These are phyloP conservation scores for Xerocomellus intermedius DNA, from an alignment of 768 basidiomycete genomes.

Conservation along the genomic window DNA sequence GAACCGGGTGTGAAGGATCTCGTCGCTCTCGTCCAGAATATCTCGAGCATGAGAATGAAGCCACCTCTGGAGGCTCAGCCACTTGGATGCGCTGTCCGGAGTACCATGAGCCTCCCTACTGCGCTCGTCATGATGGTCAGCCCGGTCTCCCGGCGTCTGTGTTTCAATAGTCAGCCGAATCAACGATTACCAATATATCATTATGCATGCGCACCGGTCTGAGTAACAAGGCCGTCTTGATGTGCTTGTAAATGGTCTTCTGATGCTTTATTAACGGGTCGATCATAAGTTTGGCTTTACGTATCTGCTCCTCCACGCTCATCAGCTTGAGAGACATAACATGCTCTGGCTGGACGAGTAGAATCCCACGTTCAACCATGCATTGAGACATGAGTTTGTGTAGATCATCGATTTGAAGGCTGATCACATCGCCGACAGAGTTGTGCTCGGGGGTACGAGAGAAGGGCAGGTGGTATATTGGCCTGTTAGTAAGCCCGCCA, in stretches of 20 bases:
- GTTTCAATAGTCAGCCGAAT: too few species aligned
- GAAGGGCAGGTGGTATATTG: too few species aligned
- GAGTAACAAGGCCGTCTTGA: not conserved
- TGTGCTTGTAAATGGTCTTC: not conserved
- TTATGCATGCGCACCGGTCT: not conserved
- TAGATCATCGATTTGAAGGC: conserved; percentile 21
- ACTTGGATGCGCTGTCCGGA: too few species aligned
- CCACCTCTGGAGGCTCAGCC: conserved; percentile 17
- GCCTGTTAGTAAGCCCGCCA: too few species aligned
- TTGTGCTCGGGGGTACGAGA: too few species aligned
- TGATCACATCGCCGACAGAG: not conserved
- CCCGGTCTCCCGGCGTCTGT: too few species aligned
- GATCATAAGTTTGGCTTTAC: not conserved
- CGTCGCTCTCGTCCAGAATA: conserved; percentile 21
- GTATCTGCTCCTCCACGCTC: conserved; percentile 34
- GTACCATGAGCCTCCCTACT: too few species aligned
- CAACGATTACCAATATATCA: not conserved
- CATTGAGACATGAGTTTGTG: conserved; percentile 37
- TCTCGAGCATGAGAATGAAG: conserved; percentile 14
- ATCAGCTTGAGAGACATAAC: conserved; percentile 47
- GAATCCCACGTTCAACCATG: conserved; percentile 34
- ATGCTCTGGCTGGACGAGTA: conserved; percentile 50
- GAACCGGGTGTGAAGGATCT: too few species aligned
- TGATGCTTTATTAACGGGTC: conserved; percentile 13
- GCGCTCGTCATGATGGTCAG: too few species aligned